phyloP scores from a whole-genome alignment of 495 filamentous ascomycete species.

The Xeromyces bisporus region DNA sequence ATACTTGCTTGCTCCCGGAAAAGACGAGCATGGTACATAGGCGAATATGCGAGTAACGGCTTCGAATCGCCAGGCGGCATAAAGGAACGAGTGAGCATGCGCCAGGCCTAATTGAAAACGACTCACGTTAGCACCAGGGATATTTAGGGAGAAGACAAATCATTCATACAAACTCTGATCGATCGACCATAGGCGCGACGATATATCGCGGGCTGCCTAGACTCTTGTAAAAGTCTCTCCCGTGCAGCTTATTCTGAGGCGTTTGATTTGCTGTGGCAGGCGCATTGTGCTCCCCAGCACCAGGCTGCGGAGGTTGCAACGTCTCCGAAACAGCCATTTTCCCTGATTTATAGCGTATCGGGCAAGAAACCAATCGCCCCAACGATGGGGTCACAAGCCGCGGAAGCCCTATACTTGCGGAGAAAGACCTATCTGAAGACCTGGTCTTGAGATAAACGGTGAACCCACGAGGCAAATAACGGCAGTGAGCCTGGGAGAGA shows the following conservation, averaged over 20 bases:
- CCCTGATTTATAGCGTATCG: conserved; percentile 1
- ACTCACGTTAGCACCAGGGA: conserved; percentile 3
- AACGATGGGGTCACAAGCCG: conserved; percentile 13
- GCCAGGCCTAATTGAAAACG: conserved; percentile 59
- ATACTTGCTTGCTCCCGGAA: conserved; percentile 61
- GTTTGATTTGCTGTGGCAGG: conserved; percentile 2
- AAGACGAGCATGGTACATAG: conserved; percentile 86
- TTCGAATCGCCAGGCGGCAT: conserved; percentile 43
- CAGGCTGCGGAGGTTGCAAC: conserved; percentile 4
- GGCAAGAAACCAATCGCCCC: conserved; percentile 13
- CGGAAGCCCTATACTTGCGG: conserved; percentile 18
- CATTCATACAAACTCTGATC: conserved; percentile 85
- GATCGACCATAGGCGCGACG: conserved; percentile 94
- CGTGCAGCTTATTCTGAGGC: conserved; percentile 44
- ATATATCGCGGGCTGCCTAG: conserved; percentile 81
- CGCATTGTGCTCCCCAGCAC: conserved; percentile 10
- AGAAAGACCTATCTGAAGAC: too few relatives aligned
- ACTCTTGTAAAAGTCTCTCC: conserved; percentile 81
- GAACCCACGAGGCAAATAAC: too few relatives aligned
- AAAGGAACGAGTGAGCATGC: conserved; percentile 83
- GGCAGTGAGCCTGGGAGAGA: too few relatives aligned
- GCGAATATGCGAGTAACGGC: conserved; percentile 63
- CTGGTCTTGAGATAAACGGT: too few relatives aligned
- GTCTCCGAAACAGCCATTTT: conserved; percentile 17
- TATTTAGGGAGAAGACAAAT: conserved; percentile 1